Evolutionary conservation across 2,329 filamentous ascomycete species (phyloP).

Genomic region (Boeremia lycopersici): DNA sequence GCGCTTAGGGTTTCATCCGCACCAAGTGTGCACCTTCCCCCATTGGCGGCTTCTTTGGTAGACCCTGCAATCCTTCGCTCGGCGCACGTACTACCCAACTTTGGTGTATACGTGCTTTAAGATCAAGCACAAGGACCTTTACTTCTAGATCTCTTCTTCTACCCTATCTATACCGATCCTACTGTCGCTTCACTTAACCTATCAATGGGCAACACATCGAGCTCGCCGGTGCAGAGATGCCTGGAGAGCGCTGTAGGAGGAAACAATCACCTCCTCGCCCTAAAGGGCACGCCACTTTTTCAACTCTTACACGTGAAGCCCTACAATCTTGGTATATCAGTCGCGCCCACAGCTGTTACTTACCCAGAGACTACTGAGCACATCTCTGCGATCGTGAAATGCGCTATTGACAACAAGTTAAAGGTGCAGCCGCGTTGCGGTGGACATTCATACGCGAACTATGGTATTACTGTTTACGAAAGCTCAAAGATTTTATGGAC

Average conservation of each 20-base stretch:
- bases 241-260: slow-evolving; percentile 37
- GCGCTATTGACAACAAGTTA: slow-evolving; percentile 57
- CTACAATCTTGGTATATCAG: slow-evolving; percentile 44
- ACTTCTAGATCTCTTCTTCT: not conserved
- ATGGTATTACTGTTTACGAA: slow-evolving; percentile 29
- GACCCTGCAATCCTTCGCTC: slow-evolving; percentile 8
- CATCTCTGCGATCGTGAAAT: slow-evolving; percentile 63
- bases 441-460: slow-evolving; percentile 67
- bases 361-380: slow-evolving; percentile 60
- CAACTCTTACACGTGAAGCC: slow-evolving; percentile 43
- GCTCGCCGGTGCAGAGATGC: slow-evolving; percentile 36
- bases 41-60: slow-evolving; percentile 3
- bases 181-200: not conserved
- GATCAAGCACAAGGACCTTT: not conserved
- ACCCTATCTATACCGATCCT: not conserved
- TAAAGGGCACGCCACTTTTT: slow-evolving; percentile 33
- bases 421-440: slow-evolving; percentile 68
- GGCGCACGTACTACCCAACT: slow-evolving; percentile 6
- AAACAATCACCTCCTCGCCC: slow-evolving; percentile 30
- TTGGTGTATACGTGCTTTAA: not conserved
- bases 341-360: slow-evolving; percentile 61
- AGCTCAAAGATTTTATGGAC: no score
- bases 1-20: not conserved
- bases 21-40: not conserved
- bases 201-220: slow-evolving; percentile 40